Evolutionary conservation across 78 protist species (phyloP), one percentile per base, ranked within the genome.

Genomic region (Tieghemostelium lacteum): DNA sequence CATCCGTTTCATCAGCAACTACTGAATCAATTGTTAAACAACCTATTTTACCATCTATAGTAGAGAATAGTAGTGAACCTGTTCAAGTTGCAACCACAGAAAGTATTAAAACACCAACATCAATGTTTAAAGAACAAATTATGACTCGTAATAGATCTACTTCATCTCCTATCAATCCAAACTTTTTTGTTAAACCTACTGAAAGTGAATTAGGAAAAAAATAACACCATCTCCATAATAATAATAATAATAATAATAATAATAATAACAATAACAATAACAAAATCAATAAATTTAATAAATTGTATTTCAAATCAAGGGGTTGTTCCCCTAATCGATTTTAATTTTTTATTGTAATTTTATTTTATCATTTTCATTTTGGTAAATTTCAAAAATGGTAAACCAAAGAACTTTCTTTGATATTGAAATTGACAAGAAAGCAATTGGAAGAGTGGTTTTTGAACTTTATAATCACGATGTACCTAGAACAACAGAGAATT

Each of bases 401-500:
- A 88, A 67, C 8, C 94, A 86, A 71, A 54, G 94, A 61, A 88
- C 94, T 20, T 88, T 78, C 87, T 88, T 88, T 62, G 94, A 88
- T 71, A 54, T 88, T 3, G 94, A 75, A 65, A 75, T 91, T 37
- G 94, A 71, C 36, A 42, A 62, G 16, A 78, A 77, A 54, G 64
- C 24, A 86, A 92, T 86, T 37, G 96, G 96, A 52, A 93, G 97
- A 29, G 60, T 95, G 22, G 70, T 89, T 19, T 78, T 95, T 69
- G 96, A 94, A 66, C 75, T 95, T 42, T 93, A 58, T 64, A 66
- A 67, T 6, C 89, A 92, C 29, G 31, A 60, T 10, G 70, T 64
- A 37, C 98, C 98, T 16, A 92, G 65, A 42, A 96, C 98, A n/a
- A 83, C 95, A 0, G 94, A 89, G 75, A 96, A 94, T 85, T 96